Conservation (phyloP, 2,329 filamentous ascomycete species). For the Claviceps purpurea region DNA sequence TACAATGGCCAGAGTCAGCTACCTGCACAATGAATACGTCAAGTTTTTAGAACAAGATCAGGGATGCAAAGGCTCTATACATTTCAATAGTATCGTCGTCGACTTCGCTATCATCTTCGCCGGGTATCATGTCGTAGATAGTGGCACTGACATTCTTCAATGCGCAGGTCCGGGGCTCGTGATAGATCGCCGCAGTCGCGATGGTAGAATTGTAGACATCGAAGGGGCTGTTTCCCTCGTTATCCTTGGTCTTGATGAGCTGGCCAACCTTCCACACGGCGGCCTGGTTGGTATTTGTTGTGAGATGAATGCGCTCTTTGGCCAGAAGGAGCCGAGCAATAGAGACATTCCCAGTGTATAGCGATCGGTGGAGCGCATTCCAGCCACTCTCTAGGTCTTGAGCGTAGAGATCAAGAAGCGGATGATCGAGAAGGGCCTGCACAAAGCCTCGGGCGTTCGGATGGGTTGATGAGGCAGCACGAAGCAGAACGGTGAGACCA, state of each 20-base stretch:
- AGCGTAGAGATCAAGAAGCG: conserved; percentile 68
- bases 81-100: conserved; percentile 23
- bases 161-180: conserved; percentile 29
- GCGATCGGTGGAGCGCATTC: conserved; percentile 83
- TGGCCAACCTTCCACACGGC: conserved; percentile 52
- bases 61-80: conserved; percentile 13
- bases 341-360: conserved; percentile 81
- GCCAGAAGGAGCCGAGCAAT: conserved; percentile 73
- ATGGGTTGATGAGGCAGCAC: conserved; percentile 64
- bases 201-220: conserved; percentile 87
- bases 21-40: background rate
- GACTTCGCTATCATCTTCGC: conserved; percentile 41
- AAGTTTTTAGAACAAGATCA: background rate
- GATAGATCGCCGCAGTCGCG: conserved; percentile 30
- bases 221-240: conserved; percentile 87
- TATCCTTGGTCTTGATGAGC: conserved; percentile 88
- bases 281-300: conserved; percentile 40
- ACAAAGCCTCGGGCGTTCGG: conserved; percentile 62
- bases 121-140: conserved; percentile 36
- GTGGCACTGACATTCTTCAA: conserved; percentile 35
- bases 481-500: conserved; percentile 73
- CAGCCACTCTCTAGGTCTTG: conserved; percentile 90
- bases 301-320: conserved; percentile 55
- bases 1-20: background rate
- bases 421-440: conserved; percentile 65